Evolutionary conservation across 805 yeast genomes (phyloP).

Genomic region (Deakozyma indianensis): DNA sequence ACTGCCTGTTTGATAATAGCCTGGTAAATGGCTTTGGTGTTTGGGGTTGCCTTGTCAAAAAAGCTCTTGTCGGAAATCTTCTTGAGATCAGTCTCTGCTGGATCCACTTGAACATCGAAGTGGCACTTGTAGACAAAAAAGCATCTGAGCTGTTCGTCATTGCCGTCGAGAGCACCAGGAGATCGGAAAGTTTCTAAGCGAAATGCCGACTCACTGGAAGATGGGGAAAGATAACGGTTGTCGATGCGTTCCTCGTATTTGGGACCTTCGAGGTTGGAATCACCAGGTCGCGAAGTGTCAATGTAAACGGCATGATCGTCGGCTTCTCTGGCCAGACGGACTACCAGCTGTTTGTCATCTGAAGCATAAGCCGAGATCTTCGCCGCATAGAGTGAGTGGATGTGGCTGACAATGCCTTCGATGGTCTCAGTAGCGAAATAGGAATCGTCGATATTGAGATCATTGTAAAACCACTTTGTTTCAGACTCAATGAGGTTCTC

Average conservation of each 20-base stretch:
- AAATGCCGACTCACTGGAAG: constrained; percentile 29
- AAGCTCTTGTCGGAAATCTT: constrained; percentile 69
- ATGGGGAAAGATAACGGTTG: constrained; percentile 45
- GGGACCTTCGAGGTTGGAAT: constrained; percentile 27
- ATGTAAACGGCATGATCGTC: constrained; percentile 85
- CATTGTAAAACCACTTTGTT: constrained; percentile 77
- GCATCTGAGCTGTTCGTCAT: constrained; percentile 43
- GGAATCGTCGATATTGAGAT: constrained; percentile 81
- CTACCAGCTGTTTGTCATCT: constrained; percentile 38
- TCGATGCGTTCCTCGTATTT: constrained; percentile 68
- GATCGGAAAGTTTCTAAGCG: constrained; percentile 73
- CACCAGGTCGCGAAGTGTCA: constrained; percentile 50
- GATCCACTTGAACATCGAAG: constrained; percentile 25
- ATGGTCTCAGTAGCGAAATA: constrained; percentile 81
- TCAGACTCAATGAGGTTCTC: constrained; percentile 74
- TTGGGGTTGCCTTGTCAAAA: constrained; percentile 58
- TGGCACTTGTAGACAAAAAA: constrained; percentile 72
- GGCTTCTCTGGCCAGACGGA: constrained; percentile 66
- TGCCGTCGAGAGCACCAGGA: constrained; percentile 22
- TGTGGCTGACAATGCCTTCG: constrained; percentile 65
- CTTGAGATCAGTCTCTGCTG: constrained; percentile 38
- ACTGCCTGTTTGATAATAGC: constrained; percentile 56
- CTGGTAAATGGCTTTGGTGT: constrained; percentile 67
- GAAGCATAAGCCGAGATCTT: constrained; percentile 79
- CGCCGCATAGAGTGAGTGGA: constrained; percentile 81